phyloP scores from a whole-genome alignment of 2,329 filamentous ascomycete species.

The Xenosphaeropsis pyriputrescens region DNA sequence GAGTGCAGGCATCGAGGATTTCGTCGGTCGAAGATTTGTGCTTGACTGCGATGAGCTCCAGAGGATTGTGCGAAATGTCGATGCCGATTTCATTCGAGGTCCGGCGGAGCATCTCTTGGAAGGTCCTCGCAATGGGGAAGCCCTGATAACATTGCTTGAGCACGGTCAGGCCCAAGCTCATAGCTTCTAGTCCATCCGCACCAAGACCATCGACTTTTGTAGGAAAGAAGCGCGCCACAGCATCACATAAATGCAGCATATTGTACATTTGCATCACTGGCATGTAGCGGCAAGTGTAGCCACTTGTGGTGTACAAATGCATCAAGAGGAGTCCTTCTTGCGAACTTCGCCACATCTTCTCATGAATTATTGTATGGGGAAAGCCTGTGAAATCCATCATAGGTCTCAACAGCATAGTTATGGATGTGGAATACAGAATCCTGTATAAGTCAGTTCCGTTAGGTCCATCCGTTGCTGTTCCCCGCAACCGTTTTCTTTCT shows the following conservation, averaged over 20 bases:
- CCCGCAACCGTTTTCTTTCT: not conserved
- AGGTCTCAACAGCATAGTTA: constrained; percentile 17
- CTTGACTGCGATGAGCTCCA: constrained; percentile 3
- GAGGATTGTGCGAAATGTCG: constrained; percentile 9
- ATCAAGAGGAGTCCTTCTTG: constrained; percentile 17
- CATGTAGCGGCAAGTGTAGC: constrained; percentile 17
- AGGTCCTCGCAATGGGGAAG: constrained; percentile 16
- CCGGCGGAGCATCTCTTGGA: constrained; percentile 16
- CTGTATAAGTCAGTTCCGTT: constrained; percentile 5
- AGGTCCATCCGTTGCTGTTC: not conserved
- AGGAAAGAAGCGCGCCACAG: constrained; percentile 16
- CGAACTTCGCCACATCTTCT: constrained; percentile 15
- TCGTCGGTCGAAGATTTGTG: constrained; percentile 14
- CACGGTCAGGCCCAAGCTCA: constrained; percentile 14
- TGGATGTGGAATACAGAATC: constrained; percentile 15
- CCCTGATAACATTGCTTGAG: constrained; percentile 14
- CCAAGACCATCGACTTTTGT: constrained; percentile 7
- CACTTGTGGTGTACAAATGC: constrained; percentile 12
- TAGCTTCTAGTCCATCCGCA: constrained; percentile 12
- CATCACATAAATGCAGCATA: constrained; percentile 16
- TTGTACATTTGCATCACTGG: constrained; percentile 19
- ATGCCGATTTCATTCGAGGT: constrained; percentile 12
- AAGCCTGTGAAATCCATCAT: constrained; percentile 14
- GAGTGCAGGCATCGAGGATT: constrained; percentile 17
- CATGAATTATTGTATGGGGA: constrained; percentile 9